A percentile compares a stretch with the other conserved stretches of the same genome.
Evolutionary conservation across 177 flowering plant genomes (phyloP).

Genomic region (Vitis hybrid): DNA sequence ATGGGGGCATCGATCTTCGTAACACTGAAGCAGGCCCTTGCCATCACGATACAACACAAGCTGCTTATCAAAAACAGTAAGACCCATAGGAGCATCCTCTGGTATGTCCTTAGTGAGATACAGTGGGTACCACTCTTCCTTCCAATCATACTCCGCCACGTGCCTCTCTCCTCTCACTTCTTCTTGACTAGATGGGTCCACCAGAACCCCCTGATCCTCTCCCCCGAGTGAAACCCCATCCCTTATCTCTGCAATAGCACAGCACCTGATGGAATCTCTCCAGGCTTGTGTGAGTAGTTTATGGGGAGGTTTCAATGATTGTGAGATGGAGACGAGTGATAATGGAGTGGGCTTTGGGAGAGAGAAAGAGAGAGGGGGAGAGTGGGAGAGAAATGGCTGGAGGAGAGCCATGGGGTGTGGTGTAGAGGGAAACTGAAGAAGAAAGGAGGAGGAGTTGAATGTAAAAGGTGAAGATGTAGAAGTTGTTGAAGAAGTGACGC

Average conservation of each 20-base stretch:
- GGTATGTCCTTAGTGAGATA: conserved; percentile 75
- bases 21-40: conserved; percentile 60
- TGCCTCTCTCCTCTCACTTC: conserved; percentile 32
- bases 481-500: background rate
- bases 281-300: background rate
- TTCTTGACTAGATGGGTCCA: conserved; percentile 31
- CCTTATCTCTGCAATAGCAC: conserved; percentile 33
- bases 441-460: background rate
- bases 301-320: background rate
- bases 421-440: background rate
- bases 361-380: conserved; percentile 1
- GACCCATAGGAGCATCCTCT: conserved; percentile 89
- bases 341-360: conserved; percentile 1
- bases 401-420: conserved; percentile 6
- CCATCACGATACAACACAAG: conserved; percentile 78
- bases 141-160: conserved; percentile 78
- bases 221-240: conserved; percentile 15
- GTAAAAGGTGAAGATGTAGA: background rate
- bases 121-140: conserved; percentile 92
- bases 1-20: conserved; percentile 89
- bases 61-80: conserved; percentile 82
- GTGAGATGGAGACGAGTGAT: background rate
- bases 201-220: conserved; percentile 32
- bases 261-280: conserved; percentile 5
- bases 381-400: conserved; percentile 2